Evolutionary conservation across 2,329 filamentous ascomycete genomes (phyloP).

Genomic region (Aspergillus tamarii): DNA sequence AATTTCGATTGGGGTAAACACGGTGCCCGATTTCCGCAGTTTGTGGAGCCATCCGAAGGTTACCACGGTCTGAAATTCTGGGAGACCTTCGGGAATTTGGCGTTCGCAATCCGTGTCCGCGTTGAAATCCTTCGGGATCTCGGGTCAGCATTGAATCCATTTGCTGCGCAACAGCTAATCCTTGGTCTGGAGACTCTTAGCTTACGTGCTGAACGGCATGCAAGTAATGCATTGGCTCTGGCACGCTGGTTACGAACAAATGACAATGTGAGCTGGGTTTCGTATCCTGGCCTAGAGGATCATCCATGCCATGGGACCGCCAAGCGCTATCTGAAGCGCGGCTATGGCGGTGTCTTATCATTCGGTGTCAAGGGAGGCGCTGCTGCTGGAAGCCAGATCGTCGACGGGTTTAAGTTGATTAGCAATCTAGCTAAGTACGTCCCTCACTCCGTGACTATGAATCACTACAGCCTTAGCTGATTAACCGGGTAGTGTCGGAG

Average conservation of each 20-base stretch:
- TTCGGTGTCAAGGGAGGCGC: conserved; percentile 92
- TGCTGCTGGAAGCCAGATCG: conserved; percentile 80
- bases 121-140: conserved; percentile 91
- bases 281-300: conserved; percentile 83
- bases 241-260: conserved; percentile 83
- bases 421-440: conserved; percentile 85
- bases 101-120: conserved; percentile 82
- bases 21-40: conserved; percentile 83
- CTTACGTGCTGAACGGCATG: conserved; percentile 83
- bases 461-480: conserved; percentile 11
- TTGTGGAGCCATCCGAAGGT: conserved; percentile 80
- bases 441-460: background rate
- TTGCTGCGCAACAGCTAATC: conserved; percentile 88
- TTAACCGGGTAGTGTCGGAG: conserved; percentile 66
- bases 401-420: conserved; percentile 92
- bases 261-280: conserved; percentile 87
- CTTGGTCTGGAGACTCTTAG: conserved; percentile 89
- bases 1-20: conserved; percentile 94
- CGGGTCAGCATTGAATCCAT: conserved; percentile 81
- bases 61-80: conserved; percentile 95
- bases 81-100: conserved; percentile 80
- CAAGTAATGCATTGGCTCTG: conserved; percentile 76
- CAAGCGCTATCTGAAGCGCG: conserved; percentile 82
- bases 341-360: conserved; percentile 87
- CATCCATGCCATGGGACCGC: conserved; percentile 79